These are phyloP conservation scores for Aspergillus ellipticus DNA, from an alignment of 495 filamentous ascomycete species.

Conservation along the genomic window DNA sequence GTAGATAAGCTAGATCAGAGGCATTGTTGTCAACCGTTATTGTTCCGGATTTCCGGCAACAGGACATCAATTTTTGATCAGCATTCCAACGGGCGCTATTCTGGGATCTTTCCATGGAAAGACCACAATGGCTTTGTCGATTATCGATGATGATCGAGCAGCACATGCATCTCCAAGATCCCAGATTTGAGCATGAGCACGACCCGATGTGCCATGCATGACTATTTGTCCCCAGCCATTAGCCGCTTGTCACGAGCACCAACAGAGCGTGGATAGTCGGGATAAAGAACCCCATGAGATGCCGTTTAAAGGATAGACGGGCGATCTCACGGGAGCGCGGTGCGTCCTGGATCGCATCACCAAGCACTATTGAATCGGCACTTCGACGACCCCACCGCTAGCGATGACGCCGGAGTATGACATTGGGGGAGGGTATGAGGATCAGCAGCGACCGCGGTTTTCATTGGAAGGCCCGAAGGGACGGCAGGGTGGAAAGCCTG, in stretches of 20 bases:
- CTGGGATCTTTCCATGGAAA: slow-evolving; percentile 9
- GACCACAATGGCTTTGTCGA: slow-evolving; percentile 5
- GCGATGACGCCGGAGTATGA: slow-evolving; percentile 4
- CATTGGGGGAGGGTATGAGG: slow-evolving; percentile 6
- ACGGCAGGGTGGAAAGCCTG: slow-evolving; percentile 2
- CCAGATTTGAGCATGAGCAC: neutral
- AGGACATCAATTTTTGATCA: neutral
- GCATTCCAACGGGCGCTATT: neutral
- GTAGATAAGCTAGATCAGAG: too few relatives aligned
- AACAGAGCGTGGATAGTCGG: neutral
- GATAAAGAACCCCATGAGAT: neutral
- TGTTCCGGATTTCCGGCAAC: neutral
- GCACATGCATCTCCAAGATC: neutral
- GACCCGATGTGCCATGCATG: neutral
- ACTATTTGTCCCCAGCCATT: slow-evolving; percentile 1
- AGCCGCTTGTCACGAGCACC: neutral
- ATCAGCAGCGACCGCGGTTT: slow-evolving; percentile 6
- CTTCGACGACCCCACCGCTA: slow-evolving; percentile 9
- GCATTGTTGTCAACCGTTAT: neutral
- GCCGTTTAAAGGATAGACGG: neutral
- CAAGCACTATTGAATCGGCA: slow-evolving; percentile 6
- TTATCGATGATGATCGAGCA: slow-evolving; percentile 7
- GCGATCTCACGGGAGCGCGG: neutral
- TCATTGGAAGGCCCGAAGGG: slow-evolving; percentile 8
- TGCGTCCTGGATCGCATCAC: slow-evolving; percentile 1